phyloP scores from a whole-genome alignment of 768 basidiomycete species.

The Gyrodon lividus region DNA sequence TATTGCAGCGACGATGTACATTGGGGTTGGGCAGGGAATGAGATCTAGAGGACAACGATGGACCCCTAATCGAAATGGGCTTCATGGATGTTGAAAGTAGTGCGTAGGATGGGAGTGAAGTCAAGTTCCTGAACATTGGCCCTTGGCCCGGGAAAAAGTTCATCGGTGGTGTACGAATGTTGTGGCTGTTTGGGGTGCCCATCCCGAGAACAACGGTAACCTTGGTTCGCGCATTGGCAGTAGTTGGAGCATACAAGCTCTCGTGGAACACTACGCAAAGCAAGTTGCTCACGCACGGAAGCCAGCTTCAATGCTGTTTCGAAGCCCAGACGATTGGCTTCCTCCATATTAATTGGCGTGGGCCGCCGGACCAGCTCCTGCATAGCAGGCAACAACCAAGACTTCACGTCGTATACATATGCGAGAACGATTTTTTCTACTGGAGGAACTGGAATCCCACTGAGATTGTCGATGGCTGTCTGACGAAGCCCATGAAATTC shows the following conservation, averaged over 20 bases:
- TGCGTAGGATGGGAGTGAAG: background rate
- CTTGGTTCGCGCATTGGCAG: too few species aligned
- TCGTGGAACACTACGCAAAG: background rate
- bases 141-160: background rate
- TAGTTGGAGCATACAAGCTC: background rate
- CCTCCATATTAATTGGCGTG: constrained; percentile 17
- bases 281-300: constrained; percentile 9
- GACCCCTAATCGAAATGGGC: too few species aligned
- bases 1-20: too few species aligned
- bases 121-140: background rate
- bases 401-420: constrained; percentile 23
- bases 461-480: constrained; percentile 23
- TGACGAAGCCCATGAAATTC: constrained; percentile 29
- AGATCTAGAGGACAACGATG: too few species aligned
- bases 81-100: too few species aligned
- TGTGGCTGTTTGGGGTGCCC: too few species aligned
- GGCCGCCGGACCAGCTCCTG: constrained; percentile 25
- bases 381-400: constrained; percentile 39
- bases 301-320: constrained; percentile 14
- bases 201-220: too few species aligned
- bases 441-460: constrained; percentile 15
- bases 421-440: constrained; percentile 37
- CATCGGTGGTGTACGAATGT: background rate
- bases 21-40: too few species aligned
- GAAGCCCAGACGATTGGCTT: constrained; percentile 29